Conservation (phyloP, 257 asterid species). For the Solanum acaule region DNA sequence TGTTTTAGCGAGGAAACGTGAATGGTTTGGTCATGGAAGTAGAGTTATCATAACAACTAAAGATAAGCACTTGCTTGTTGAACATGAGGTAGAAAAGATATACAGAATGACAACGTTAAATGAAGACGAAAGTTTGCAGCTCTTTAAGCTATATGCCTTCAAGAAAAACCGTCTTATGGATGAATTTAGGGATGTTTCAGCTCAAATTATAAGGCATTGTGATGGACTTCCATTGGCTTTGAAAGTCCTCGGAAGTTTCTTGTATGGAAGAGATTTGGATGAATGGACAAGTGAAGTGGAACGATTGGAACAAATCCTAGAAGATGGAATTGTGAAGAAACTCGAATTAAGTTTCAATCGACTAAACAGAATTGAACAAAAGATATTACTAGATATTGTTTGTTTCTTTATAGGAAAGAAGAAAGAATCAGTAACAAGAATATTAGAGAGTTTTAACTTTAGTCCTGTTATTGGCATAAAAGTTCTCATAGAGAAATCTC, state of each 20-base stretch:
- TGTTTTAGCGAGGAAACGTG: neutral
- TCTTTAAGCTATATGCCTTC: neutral
- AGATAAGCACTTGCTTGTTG: neutral
- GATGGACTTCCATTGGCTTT: constrained; percentile 5
- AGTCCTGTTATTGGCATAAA: neutral
- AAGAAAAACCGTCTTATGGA: neutral
- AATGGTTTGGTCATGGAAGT: constrained; percentile 5
- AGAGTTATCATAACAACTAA: constrained; percentile 4
- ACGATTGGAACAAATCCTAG: neutral
- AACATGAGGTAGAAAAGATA: neutral
- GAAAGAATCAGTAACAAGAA: neutral
- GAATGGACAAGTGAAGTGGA: neutral
- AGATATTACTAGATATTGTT: constrained; percentile 1
- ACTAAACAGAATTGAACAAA: neutral
- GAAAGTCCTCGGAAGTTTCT: neutral
- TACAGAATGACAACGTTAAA: neutral
- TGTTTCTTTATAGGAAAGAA: neutral
- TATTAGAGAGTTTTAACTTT: neutral
- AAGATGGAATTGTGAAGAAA: neutral
- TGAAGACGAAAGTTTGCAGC: neutral
- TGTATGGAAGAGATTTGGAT: neutral
- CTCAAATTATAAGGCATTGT: neutral
- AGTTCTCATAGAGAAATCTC: neutral
- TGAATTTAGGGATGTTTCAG: neutral
- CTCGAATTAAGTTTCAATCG: neutral